Percentiles rank a stretch among this genome's conserved stretches.
Conservation (phyloP, 2,329 filamentous ascomycete species). For the Alternaria postmessia region DNA sequence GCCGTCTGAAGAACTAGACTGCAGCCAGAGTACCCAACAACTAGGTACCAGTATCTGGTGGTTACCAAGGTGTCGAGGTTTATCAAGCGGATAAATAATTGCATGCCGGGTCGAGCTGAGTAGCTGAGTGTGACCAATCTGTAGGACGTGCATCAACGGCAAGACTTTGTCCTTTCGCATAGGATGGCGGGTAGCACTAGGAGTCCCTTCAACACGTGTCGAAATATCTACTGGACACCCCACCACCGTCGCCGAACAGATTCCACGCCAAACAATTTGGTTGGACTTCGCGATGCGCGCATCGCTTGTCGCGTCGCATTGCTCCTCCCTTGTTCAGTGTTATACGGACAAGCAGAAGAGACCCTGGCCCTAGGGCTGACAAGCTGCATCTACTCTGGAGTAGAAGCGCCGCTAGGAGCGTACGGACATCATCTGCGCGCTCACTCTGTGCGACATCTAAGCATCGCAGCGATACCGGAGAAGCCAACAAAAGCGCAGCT, state of each 20-base stretch:
- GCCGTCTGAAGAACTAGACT: neutral
- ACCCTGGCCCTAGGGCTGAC: constrained; percentile 28
- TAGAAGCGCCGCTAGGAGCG: constrained; percentile 3
- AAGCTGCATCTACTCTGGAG: neutral
- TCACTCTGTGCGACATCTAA: neutral
- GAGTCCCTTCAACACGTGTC: constrained; percentile 14
- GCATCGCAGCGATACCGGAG: neutral
- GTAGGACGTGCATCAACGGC: constrained; percentile 31
- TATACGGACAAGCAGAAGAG: constrained; percentile 22
- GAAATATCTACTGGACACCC: constrained; percentile 12
- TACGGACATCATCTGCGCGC: neutral
- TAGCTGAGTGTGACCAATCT: constrained; percentile 33
- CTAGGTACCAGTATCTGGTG: constrained; percentile 21
- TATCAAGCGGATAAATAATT: constrained; percentile 30
- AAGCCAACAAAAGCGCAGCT: neutral
- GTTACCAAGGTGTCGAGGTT: constrained; percentile 12
- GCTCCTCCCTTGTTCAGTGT: constrained; percentile 13
- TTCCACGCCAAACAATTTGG: neutral
- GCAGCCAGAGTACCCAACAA: neutral
- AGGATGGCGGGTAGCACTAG: neutral
- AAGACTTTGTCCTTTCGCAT: constrained; percentile 3
- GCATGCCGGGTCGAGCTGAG: constrained; percentile 13
- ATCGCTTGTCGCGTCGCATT: neutral
- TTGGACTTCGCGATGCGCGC: neutral
- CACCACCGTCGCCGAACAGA: constrained; percentile 1